Percentiles rank a stretch among this genome's conserved stretches.
Evolutionary conservation across 164 flowering plant genomes (phyloP).

Genomic region (Macadamia tetraphylla): DNA sequence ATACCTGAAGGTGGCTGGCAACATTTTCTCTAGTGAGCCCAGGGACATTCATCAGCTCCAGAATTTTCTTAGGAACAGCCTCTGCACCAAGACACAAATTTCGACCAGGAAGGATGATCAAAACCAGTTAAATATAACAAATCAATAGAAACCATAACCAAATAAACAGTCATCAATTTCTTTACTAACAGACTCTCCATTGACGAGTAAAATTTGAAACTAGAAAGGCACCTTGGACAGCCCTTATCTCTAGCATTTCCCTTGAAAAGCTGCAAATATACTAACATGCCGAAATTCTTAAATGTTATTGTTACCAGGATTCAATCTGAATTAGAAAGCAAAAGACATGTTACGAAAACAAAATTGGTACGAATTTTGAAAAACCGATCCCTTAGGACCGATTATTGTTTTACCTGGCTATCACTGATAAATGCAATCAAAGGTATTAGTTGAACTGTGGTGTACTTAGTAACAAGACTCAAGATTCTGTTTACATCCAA

Average conservation of each 20-base stretch:
- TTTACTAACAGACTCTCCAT: too few relatives aligned
- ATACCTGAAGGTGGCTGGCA: slow-evolving; percentile 98
- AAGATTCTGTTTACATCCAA: too few relatives aligned
- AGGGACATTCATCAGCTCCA: slow-evolving; percentile 93
- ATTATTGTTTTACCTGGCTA: too few relatives aligned
- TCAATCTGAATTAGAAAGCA: not conserved
- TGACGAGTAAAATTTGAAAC: too few relatives aligned
- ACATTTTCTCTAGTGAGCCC: slow-evolving; percentile 98
- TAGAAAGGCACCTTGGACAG: too few relatives aligned
- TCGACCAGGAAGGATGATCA: not conserved
- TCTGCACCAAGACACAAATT: slow-evolving; percentile 38
- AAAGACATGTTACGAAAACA: too few relatives aligned
- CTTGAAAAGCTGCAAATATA: not conserved
- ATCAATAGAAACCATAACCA: not conserved
- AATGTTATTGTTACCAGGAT: not conserved
- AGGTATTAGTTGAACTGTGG: too few relatives aligned
- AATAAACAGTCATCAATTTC: not conserved
- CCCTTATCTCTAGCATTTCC: too few relatives aligned
- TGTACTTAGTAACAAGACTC: too few relatives aligned
- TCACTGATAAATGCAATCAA: too few relatives aligned
- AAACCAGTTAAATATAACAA: not conserved
- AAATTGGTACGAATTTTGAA: too few relatives aligned
- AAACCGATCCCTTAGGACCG: too few relatives aligned
- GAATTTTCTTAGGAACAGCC: slow-evolving; percentile 96
- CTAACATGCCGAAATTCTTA: not conserved